Conservation (phyloP, 1,284 basidiomycete genomes). For the Microbotryum scabiosae region DNA sequence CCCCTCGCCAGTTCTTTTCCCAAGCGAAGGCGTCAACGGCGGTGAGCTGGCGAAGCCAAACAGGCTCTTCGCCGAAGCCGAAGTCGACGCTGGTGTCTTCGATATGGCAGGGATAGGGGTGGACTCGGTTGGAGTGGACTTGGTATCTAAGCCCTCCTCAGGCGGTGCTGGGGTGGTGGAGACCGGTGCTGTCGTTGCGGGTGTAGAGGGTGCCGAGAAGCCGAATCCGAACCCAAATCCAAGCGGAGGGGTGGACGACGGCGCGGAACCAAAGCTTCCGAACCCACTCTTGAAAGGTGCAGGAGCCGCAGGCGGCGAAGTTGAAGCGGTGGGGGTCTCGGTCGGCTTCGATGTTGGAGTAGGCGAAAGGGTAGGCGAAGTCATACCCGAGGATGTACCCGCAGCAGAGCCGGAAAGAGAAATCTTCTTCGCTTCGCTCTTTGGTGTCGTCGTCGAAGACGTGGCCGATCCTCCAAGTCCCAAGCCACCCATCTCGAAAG, state of each 20-base stretch:
- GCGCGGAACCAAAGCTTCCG: neutral
- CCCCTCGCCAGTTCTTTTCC: neutral
- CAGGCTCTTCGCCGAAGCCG: conserved; percentile 20
- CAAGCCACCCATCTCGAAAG: conserved; percentile 17
- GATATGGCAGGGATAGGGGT: neutral
- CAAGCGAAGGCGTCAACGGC: neutral
- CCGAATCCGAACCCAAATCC: conserved; percentile 2
- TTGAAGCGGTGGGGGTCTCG: neutral
- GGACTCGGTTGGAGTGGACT: neutral
- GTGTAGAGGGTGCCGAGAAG: neutral
- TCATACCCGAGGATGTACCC: neutral
- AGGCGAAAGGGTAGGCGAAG: neutral
- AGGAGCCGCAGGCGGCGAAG: neutral
- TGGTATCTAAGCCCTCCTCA: neutral
- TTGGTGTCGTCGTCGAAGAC: neutral
- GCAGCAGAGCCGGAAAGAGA: conserved; percentile 2
- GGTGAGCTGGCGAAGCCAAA: conserved; percentile 28
- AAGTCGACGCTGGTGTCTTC: neutral
- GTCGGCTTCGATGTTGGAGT: neutral
- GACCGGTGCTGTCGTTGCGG: neutral
- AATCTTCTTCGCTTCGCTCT: neutral
- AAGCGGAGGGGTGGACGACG: neutral
- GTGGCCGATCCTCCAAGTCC: conserved; percentile 9
- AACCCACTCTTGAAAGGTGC: neutral
- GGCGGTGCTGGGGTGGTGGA: neutral